phyloP scores from a whole-genome alignment of 2,329 filamentous ascomycete species.

The Cladosporium halotolerans region DNA sequence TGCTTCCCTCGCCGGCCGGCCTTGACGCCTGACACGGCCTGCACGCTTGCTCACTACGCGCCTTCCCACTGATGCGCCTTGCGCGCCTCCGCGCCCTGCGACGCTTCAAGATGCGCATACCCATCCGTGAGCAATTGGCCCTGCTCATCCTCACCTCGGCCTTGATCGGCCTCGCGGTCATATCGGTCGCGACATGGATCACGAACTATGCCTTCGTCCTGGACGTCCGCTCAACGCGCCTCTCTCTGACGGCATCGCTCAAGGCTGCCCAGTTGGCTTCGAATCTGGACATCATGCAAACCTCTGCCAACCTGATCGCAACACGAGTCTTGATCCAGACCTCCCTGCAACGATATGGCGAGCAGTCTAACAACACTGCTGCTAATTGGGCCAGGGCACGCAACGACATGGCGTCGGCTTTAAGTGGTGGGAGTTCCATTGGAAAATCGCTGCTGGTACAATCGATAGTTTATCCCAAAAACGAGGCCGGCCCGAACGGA shows the following conservation, averaged over 20 bases:
- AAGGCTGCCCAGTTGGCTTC: slow-evolving; percentile 77
- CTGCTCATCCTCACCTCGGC: slow-evolving; percentile 70
- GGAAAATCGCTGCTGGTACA: slow-evolving; percentile 58
- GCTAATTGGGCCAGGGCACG: slow-evolving; percentile 56
- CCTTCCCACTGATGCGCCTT: slow-evolving; percentile 5
- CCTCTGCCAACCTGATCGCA: slow-evolving; percentile 64
- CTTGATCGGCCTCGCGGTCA: slow-evolving; percentile 66
- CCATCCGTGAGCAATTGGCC: slow-evolving; percentile 81
- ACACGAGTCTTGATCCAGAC: slow-evolving; percentile 54
- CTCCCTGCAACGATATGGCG: slow-evolving; percentile 46
- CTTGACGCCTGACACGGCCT: background rate
- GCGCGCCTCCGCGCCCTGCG: slow-evolving; percentile 3
- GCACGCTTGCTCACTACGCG: too few species aligned
- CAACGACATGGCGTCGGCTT: slow-evolving; percentile 64
- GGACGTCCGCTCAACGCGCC: slow-evolving; percentile 48
- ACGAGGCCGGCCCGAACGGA: slow-evolving; percentile 50
- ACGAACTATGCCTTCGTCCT: slow-evolving; percentile 59
- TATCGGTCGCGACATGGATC: slow-evolving; percentile 67
- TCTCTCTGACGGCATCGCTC: slow-evolving; percentile 74
- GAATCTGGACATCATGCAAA: slow-evolving; percentile 72
- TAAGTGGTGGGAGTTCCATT: slow-evolving; percentile 46
- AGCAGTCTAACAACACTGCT: slow-evolving; percentile 48
- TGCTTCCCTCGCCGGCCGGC: background rate
- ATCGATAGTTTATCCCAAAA: slow-evolving; percentile 64
- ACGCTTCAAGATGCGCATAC: slow-evolving; percentile 61